phyloP scores from a whole-genome alignment of 169 alveolate species.

The Perkinsus olseni region DNA sequence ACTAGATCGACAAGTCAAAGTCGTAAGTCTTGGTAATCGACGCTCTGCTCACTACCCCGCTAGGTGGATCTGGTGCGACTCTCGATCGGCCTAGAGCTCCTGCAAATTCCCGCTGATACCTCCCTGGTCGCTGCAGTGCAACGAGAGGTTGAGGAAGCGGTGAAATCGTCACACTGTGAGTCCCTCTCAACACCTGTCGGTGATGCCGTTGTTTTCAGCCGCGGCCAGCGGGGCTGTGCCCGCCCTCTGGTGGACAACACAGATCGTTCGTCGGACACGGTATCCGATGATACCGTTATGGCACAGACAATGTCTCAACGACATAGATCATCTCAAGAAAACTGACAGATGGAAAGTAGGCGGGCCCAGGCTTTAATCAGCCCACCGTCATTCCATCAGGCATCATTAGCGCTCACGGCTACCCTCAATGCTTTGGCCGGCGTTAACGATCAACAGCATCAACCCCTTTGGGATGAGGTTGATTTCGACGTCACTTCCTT shows the following conservation, averaged over 20 bases:
- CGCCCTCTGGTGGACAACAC: neutral
- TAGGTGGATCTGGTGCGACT: neutral
- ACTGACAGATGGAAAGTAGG: neutral
- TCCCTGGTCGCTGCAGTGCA: neutral
- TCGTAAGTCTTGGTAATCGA: neutral
- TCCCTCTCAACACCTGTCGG: neutral
- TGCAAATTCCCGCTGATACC: neutral
- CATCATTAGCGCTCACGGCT: neutral
- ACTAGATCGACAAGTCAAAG: neutral
- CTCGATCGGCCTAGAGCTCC: neutral
- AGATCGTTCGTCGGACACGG: neutral
- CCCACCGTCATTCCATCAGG: neutral
- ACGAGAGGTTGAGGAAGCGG: neutral
- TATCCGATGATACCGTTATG: neutral
- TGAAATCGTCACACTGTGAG: neutral
- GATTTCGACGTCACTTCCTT: neutral
- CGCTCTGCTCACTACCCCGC: neutral
- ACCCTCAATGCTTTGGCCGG: neutral
- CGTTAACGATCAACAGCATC: neutral
- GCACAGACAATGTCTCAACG: neutral
- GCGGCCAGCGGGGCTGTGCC: neutral
- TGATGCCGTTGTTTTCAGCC: neutral
- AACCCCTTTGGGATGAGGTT: neutral
- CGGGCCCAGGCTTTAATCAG: no score
- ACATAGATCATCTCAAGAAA: neutral